Conservation (phyloP, 2,329 filamentous ascomycete species). For the Colletotrichum endophyticum region DNA sequence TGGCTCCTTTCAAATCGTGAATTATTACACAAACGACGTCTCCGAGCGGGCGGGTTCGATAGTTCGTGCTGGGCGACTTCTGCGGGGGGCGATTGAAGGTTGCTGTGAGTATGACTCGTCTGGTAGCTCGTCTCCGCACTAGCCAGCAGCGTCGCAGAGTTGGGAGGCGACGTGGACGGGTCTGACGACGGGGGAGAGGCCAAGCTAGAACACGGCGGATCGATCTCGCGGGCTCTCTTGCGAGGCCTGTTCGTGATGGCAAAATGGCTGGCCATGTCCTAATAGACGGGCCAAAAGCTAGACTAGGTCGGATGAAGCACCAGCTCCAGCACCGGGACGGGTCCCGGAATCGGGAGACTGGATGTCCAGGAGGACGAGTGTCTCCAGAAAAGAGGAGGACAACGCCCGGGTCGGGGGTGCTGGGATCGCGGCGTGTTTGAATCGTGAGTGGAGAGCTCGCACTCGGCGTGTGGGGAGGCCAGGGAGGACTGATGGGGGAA, state of each 20-base stretch:
- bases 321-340: neutral
- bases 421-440: neutral
- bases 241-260: neutral
- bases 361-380: neutral
- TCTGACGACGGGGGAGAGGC: neutral
- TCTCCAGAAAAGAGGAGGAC: neutral
- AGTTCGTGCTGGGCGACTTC: neutral
- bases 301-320: neutral
- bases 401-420: neutral
- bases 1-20: neutral
- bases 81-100: neutral
- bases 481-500: neutral
- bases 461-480: neutral
- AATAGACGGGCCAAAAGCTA: neutral
- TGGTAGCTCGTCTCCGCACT: neutral
- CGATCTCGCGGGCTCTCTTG: slow-evolving; percentile 1
- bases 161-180: neutral
- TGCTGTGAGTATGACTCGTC: neutral
- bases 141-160: neutral
- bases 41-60: neutral
- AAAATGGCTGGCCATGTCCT: neutral
- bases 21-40: neutral
- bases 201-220: neutral
- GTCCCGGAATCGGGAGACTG: neutral
- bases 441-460: neutral